Conservation (phyloP, 2,329 filamentous ascomycete species). For the Colletotrichum tropicicola region DNA sequence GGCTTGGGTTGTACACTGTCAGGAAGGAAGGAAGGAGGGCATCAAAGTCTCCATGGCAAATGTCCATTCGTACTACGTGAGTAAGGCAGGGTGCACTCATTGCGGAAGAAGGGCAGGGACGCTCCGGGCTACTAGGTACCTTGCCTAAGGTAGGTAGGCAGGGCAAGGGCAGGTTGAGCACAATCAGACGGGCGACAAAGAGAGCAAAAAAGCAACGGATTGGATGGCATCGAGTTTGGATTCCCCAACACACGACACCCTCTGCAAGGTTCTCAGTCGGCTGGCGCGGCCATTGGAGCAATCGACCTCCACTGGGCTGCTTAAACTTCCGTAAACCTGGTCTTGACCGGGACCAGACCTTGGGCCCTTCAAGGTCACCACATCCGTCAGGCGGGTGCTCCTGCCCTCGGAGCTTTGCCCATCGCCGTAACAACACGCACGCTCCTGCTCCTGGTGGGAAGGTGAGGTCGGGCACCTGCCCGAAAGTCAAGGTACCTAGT, state of each 20-base stretch:
- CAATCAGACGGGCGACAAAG: neutral
- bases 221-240: conserved; percentile 5
- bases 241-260: neutral
- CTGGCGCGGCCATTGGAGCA: neutral
- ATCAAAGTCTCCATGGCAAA: too few relatives aligned
- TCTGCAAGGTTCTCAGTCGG: neutral
- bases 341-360: neutral
- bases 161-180: neutral
- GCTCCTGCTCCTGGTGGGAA: too few relatives aligned
- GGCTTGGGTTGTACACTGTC: neutral
- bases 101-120: neutral
- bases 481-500: too few relatives aligned
- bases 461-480: too few relatives aligned
- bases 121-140: neutral
- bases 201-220: neutral
- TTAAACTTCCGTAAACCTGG: conserved; percentile 3
- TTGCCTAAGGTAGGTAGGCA: neutral
- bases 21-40: too few relatives aligned
- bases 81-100: neutral
- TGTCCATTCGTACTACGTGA: neutral
- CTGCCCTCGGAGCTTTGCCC: too few relatives aligned
- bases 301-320: neutral
- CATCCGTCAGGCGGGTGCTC: too few relatives aligned
- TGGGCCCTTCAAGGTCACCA: too few relatives aligned
- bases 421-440: too few relatives aligned